A percentile compares a stretch with the other conserved stretches of the same genome.
Conservation (phyloP, 2,329 filamentous ascomycete species). For the Pseudocercospora vitis region DNA sequence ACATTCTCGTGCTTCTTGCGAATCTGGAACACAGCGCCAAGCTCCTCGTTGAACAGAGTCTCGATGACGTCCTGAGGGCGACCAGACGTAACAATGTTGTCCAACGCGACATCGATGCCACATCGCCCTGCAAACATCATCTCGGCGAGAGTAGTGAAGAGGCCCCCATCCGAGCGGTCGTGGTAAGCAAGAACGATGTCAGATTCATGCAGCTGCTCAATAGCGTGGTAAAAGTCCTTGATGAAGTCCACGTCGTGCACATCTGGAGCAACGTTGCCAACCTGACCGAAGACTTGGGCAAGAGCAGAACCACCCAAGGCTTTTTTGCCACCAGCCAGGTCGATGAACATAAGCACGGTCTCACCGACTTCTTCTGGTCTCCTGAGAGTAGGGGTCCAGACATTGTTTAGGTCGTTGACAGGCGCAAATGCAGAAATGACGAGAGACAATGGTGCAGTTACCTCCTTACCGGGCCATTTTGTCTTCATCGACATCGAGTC, state of each 20-base stretch:
- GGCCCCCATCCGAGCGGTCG: conserved; percentile 87
- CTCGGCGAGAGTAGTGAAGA: conserved; percentile 86
- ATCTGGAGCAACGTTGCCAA: conserved; percentile 83
- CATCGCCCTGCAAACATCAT: conserved; percentile 98
- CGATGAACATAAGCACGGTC: conserved; percentile 84
- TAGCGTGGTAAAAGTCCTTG: conserved; percentile 87
- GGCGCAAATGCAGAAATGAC: conserved; percentile 89
- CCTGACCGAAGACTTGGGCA: conserved; percentile 82
- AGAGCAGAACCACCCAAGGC: conserved; percentile 87
- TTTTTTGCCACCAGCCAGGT: conserved; percentile 77
- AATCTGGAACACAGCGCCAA: conserved; percentile 94
- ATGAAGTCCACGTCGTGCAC: conserved; percentile 78
- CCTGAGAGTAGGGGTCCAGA: conserved; percentile 89
- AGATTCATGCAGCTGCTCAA: conserved; percentile 65
- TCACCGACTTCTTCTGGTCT: conserved; percentile 85
- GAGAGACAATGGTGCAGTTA: conserved; percentile 87
- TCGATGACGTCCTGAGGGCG: conserved; percentile 63
- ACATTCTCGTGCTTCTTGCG: conserved; percentile 78
- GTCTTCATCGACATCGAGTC: conserved; percentile 99
- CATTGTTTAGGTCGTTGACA: conserved; percentile 77
- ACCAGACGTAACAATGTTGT: conserved; percentile 66
- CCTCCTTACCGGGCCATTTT: conserved; percentile 84
- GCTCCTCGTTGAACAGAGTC: conserved; percentile 90
- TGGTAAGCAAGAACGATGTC: conserved; percentile 87
- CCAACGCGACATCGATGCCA: conserved; percentile 80